Conservation (phyloP, 768 basidiomycete genomes). For the Leccinum sublutescens region DNA sequence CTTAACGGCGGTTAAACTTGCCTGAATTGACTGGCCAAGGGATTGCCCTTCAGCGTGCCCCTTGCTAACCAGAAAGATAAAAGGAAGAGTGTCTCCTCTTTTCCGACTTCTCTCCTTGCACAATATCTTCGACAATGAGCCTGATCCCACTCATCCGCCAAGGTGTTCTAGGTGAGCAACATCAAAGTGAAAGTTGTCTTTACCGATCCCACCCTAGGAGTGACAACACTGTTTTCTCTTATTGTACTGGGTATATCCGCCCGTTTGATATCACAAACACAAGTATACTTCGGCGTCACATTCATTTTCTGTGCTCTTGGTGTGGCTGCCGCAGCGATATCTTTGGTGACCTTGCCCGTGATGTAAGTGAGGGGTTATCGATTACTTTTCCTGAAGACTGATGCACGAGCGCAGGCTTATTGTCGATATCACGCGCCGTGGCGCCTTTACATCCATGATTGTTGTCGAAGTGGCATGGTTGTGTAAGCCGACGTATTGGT, state of each 20-base stretch:
- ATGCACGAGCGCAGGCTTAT: constrained; percentile 28
- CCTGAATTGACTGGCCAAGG: background rate
- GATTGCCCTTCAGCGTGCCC: background rate
- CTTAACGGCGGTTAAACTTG: background rate
- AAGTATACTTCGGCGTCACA: constrained; percentile 7
- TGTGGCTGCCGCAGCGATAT: constrained; percentile 28
- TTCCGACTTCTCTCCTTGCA: background rate
- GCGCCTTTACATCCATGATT: constrained; percentile 40
- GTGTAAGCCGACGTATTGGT: constrained; percentile 25
- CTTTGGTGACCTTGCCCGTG: constrained; percentile 28
- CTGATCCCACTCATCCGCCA: constrained; percentile 16
- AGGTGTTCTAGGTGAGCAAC: constrained; percentile 21
- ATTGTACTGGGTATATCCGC: constrained; percentile 34
- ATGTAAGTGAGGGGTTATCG: constrained; percentile 19
- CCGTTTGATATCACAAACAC: constrained; percentile 24
- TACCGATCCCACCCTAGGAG: constrained; percentile 13
- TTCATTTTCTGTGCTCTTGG: constrained; percentile 27
- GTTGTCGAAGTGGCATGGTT: constrained; percentile 38
- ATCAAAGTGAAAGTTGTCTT: background rate
- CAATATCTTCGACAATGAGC: constrained; percentile 11
- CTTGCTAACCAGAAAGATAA: constrained; percentile 7
- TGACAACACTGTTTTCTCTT: constrained; percentile 25
- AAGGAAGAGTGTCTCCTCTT: background rate
- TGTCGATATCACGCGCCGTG: constrained; percentile 35
- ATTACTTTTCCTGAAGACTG: background rate